Conservation (phyloP, 371 early-diverging fungal genomes). For the Mortierella sp. region DNA sequence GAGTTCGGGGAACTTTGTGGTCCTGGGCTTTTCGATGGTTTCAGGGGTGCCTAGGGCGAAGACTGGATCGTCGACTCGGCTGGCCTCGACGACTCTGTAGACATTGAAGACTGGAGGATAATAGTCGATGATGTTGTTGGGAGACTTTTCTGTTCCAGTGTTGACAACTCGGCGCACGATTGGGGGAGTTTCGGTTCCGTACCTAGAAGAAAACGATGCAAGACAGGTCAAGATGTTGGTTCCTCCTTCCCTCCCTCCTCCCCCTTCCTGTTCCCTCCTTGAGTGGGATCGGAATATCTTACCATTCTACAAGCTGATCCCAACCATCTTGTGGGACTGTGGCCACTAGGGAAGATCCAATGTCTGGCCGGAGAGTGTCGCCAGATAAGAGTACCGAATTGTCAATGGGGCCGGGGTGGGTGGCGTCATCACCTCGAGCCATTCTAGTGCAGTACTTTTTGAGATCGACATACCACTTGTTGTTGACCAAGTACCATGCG, state of each 20-base stretch:
- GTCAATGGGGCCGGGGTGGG: slow-evolving; percentile 36
- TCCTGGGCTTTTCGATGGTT: slow-evolving; percentile 29
- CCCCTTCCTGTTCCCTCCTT: no score
- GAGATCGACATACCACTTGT: slow-evolving; percentile 25
- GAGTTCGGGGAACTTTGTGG: slow-evolving; percentile 43
- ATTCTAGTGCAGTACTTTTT: slow-evolving; percentile 31
- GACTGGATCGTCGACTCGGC: slow-evolving; percentile 8
- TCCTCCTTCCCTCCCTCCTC: no score
- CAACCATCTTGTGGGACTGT: slow-evolving; percentile 45
- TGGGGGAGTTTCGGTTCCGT: slow-evolving; percentile 34
- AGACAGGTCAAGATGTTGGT: no score
- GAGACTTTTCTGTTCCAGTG: slow-evolving; percentile 22
- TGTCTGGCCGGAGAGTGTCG: slow-evolving; percentile 6
- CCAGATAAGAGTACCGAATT: slow-evolving; percentile 31
- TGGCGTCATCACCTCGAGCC: not conserved
- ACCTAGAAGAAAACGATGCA: slow-evolving; percentile 11
- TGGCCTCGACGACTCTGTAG: slow-evolving; percentile 34
- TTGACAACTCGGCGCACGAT: slow-evolving; percentile 42
- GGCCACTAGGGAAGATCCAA: slow-evolving; percentile 4
- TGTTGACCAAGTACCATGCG: slow-evolving; percentile 31
- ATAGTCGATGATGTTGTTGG: slow-evolving; percentile 38
- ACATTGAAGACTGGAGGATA: slow-evolving; percentile 41
- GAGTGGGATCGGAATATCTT: slow-evolving; percentile 4
- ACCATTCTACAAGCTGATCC: slow-evolving; percentile 45
- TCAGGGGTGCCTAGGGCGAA: slow-evolving; percentile 29